Evolutionary conservation across 2,329 filamentous ascomycete species (phyloP).

Genomic region (Xylariales sp.): DNA sequence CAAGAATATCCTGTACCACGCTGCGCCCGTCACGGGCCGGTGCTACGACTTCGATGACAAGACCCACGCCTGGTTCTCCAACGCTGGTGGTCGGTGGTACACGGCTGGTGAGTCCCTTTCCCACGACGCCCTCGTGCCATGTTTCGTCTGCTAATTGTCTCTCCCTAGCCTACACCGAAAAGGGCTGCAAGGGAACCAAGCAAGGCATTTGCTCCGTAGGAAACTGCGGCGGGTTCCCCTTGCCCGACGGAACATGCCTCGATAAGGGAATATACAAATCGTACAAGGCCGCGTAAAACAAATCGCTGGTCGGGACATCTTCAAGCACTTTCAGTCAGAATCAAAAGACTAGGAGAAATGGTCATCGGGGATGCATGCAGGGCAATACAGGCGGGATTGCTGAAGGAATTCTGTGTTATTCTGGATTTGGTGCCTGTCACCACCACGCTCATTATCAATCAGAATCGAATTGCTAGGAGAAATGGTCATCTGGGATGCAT

Average conservation of each 20-base stretch:
- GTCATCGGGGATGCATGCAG: neutral
- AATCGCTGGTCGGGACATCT: too few species aligned
- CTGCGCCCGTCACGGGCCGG: neutral
- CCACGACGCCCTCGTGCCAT: neutral
- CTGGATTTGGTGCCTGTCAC: neutral
- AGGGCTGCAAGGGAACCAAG: neutral
- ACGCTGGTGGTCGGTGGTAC: neutral
- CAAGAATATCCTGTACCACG: neutral
- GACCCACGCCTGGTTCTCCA: neutral
- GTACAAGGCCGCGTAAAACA: neutral
- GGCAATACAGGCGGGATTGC: neutral
- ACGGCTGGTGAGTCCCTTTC: neutral
- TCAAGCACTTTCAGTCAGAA: too few species aligned
- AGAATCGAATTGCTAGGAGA: too few species aligned
- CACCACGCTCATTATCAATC: neutral
- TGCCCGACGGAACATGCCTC: neutral
- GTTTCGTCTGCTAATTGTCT: neutral
- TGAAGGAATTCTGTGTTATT: neutral
- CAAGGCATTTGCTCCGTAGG: neutral
- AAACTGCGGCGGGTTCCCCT: neutral
- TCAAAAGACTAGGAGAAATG: neutral
- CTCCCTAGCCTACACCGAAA: neutral
- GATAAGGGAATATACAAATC: neutral
- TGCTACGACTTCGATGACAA: conserved; percentile 1
- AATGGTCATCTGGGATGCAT: too few species aligned